Percentiles rank a stretch among this genome's conserved stretches.
These are phyloP conservation scores for Candida alai DNA, from an alignment of 805 yeast genomes.

Conservation along the genomic window DNA sequence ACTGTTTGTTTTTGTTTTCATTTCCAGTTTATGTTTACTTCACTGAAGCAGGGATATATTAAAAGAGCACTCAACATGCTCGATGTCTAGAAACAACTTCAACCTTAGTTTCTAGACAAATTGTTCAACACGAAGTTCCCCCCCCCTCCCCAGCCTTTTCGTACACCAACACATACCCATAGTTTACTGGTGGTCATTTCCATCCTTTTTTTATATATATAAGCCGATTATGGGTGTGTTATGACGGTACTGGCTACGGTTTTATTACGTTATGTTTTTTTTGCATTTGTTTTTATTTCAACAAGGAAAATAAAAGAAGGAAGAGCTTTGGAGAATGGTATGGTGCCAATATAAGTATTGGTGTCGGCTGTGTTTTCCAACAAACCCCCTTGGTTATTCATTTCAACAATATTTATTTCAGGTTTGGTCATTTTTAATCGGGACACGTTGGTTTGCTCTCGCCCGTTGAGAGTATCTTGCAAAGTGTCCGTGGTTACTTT, in stretches of 20 bases:
- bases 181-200: conserved; percentile 18
- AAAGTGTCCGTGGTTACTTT: no score
- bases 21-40: conserved; percentile 11
- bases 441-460: not conserved
- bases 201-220: no score
- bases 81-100: conserved; percentile 15
- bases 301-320: conserved; percentile 6
- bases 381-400: conserved; percentile 15
- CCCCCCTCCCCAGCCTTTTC: conserved; percentile 2
- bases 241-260: conserved; percentile 7
- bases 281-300: conserved; percentile 8
- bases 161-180: conserved; percentile 1
- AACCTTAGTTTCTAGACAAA: conserved; percentile 4
- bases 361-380: no score
- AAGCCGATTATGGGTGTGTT: not conserved
- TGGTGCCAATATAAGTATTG: no score
- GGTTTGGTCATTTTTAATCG: conserved; percentile 6
- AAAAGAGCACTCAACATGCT: conserved; percentile 34
- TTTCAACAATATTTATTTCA: no score
- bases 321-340: no score
- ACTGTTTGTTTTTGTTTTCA: conserved; percentile 3
- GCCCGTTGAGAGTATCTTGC: not conserved
- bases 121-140: conserved; percentile 8
- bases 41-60: conserved; percentile 20
- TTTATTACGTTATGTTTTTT: conserved; percentile 2